Percentiles rank a stretch among this genome's conserved stretches.
Evolutionary conservation across 1,284 basidiomycete species (phyloP).

Genomic region (Trametes versicolor): DNA sequence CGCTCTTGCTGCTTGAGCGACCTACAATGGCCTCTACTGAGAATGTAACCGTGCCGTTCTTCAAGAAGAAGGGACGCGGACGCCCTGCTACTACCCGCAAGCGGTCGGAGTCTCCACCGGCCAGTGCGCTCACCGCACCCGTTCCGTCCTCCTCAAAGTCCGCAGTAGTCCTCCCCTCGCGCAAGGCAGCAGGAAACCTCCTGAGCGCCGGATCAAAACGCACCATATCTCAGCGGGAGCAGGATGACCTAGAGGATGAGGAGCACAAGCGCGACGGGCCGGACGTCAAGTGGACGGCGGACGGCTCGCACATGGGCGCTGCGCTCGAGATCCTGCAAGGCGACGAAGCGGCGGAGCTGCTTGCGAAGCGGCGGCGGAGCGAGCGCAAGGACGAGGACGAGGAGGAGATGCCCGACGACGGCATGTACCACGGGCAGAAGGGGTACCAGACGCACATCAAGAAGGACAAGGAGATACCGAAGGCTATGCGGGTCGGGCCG

Average conservation of each 20-base stretch:
- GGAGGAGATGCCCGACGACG: slow-evolving; percentile 80
- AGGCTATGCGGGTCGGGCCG: slow-evolving; percentile 91
- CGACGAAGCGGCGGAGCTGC: slow-evolving; percentile 80
- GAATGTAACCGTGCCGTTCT: slow-evolving; percentile 75
- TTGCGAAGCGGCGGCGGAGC: slow-evolving; percentile 65
- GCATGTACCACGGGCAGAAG: slow-evolving; percentile 87
- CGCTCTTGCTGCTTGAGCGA: not conserved
- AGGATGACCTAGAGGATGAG: slow-evolving; percentile 54
- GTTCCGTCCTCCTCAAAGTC: slow-evolving; percentile 60
- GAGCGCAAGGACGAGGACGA: slow-evolving; percentile 56
- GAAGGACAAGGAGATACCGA: slow-evolving; percentile 84
- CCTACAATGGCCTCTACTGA: slow-evolving; percentile 50
- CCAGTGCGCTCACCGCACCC: slow-evolving; percentile 42
- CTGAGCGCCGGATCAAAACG: slow-evolving; percentile 90
- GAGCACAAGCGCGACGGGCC: slow-evolving; percentile 66
- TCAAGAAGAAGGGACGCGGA: slow-evolving; percentile 88
- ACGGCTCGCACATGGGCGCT: slow-evolving; percentile 72
- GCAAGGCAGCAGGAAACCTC: slow-evolving; percentile 72
- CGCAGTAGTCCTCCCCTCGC: slow-evolving; percentile 78
- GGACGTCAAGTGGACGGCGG: slow-evolving; percentile 82
- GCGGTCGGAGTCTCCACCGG: slow-evolving; percentile 70
- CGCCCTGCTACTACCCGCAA: slow-evolving; percentile 78
- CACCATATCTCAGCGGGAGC: slow-evolving; percentile 64
- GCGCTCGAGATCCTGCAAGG: slow-evolving; percentile 80
- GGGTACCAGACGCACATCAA: slow-evolving; percentile 87